Evolutionary conservation across 2,329 filamentous ascomycete species (phyloP).

Genomic region (Apiospora phragmitis): DNA sequence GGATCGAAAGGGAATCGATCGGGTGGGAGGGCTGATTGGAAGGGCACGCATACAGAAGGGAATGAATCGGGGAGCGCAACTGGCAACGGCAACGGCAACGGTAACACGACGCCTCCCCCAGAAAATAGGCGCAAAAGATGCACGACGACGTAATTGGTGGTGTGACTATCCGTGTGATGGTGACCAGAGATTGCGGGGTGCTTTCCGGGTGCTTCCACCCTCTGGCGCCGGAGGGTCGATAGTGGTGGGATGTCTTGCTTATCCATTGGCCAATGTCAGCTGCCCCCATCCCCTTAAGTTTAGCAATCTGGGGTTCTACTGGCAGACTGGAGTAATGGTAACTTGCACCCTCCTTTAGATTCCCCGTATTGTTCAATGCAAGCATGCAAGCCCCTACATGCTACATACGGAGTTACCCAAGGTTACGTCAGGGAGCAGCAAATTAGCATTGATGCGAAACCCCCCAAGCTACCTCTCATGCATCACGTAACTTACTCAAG

Average conservation of each 20-base stretch:
- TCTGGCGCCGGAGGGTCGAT: not conserved
- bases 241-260: not conserved
- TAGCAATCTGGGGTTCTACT: not conserved
- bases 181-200: not conserved
- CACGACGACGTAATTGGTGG: conserved; percentile 7
- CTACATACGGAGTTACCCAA: not conserved
- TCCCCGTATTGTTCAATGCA: no score
- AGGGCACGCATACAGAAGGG: not conserved
- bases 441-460: not conserved
- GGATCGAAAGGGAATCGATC: not conserved
- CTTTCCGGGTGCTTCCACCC: not conserved
- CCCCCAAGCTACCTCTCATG: not conserved
- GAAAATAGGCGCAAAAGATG: not conserved
- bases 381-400: not conserved
- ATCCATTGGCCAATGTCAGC: not conserved
- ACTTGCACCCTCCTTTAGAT: not conserved
- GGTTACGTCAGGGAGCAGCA: not conserved
- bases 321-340: not conserved
- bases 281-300: not conserved
- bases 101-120: not conserved
- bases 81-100: not conserved
- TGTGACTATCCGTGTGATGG: not conserved
- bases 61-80: not conserved
- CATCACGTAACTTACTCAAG: not conserved
- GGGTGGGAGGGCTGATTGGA: not conserved